Percentiles rank a stretch among this genome's conserved stretches.
These are phyloP conservation scores for Thalassiosira exigua DNA, from an alignment of 352 stramenopile species.

Conservation along the genomic window DNA sequence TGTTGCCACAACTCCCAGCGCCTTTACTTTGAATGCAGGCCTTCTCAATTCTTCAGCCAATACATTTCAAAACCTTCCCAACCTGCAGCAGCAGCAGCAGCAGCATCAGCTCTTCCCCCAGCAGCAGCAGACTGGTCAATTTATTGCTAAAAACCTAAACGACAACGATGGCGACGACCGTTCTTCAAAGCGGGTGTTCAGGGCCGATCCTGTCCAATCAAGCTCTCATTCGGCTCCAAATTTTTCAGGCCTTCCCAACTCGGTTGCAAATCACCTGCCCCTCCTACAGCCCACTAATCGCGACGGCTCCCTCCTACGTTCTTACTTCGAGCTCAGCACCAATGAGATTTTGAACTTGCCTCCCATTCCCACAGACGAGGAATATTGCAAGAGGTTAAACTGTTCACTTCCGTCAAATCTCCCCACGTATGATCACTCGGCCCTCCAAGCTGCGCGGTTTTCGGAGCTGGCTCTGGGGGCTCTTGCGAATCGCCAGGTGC, in stretches of 20 bases:
- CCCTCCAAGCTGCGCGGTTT: constrained; percentile 75
- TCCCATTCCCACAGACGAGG: constrained; percentile 71
- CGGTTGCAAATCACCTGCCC: constrained; percentile 61
- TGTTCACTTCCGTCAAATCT: constrained; percentile 56
- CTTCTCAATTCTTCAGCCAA: constrained; percentile 8
- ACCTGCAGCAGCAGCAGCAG: constrained; percentile 4
- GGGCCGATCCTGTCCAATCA: constrained; percentile 8
- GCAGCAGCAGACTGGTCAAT: background rate
- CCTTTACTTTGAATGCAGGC: too few relatives aligned
- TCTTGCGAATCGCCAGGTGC: constrained; percentile 72
- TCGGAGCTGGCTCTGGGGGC: constrained; percentile 76
- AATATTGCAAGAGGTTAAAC: constrained; percentile 63
- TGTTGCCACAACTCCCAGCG: too few relatives aligned
- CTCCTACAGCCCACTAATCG: constrained; percentile 64
- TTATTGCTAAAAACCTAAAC: background rate
- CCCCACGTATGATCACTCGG: constrained; percentile 63
- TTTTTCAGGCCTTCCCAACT: constrained; percentile 35
- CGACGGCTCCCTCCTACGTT: constrained; percentile 67
- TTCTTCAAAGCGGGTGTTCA: constrained; percentile 22
- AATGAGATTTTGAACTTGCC: constrained; percentile 77
- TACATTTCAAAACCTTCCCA: background rate
- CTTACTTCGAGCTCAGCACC: constrained; percentile 72
- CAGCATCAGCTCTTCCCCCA: constrained; percentile 16
- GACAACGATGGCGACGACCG: constrained; percentile 5
- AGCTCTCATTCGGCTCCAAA: background rate